Base-by-base conservation (phyloP, 1,284 basidiomycete species). In the Sporisorium exsertum region DNA sequence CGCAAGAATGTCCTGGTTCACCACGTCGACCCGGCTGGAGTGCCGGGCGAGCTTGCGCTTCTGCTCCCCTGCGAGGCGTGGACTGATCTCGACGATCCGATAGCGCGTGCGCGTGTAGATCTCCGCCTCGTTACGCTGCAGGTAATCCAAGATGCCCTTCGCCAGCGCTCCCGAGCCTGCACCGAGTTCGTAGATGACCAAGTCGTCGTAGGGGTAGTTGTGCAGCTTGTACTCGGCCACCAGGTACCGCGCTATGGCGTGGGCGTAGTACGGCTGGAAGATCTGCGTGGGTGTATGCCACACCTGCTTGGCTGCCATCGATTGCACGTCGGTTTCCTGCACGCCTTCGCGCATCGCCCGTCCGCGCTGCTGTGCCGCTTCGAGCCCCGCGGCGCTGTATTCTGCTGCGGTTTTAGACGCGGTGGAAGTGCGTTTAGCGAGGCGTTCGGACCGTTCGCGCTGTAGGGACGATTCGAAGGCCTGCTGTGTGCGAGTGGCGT, bases 201-300 rank as follows among this genome's bases (percentile, higher is more conserved):
- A 90, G 85, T 97, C 95, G 42, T 97, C 92, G 84, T 97, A 95
- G 0, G 95, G 95, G 85, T 94, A 97, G 84, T 95, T 92, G 85
- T 77, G 95, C 94, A 83, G 89, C 82, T 97, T 91, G 87, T 98
- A 97, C 82, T 96, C 93, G 0, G 92, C 91, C 24, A 94, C 90
- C 24, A 98, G 89, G 81, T 94, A 97, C 58, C 91, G 90, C 4
- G 93, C 94, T 55, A 99, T 90, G 33, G 95, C 92, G 79, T 92
- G 91, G 35, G 94, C 96, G 83, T 96, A 99, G 89, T 92, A 93
- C 12, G 97, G 97, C 94, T 96, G 94, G 89, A 99, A 98, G 43
- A 99, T 87, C 86, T 99, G 96, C 2, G 95, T 97, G 0, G 97
- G 97, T 0, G 97, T 99, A 87, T 99, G 97, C 97, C 97, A 99